These are phyloP conservation scores for Thinopyrum elongatum DNA, from an alignment of 176 grass and related monocot species.

Conservation along the genomic window DNA sequence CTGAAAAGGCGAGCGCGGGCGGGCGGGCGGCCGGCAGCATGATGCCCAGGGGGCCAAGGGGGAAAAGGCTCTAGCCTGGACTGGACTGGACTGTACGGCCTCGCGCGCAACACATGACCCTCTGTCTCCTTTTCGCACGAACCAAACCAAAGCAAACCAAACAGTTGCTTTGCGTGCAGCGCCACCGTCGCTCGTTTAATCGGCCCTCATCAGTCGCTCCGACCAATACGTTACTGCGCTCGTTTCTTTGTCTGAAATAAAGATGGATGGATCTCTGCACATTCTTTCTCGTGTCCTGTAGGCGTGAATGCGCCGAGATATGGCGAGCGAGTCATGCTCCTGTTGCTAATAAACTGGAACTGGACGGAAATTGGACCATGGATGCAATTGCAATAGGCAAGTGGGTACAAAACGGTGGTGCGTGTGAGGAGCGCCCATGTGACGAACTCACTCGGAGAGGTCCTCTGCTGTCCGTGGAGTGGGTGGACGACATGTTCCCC, in stretches of 20 bases:
- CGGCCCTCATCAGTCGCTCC: neutral
- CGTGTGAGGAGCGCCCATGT: conserved; percentile 10
- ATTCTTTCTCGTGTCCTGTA: neutral
- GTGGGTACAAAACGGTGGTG: neutral
- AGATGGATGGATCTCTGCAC: neutral
- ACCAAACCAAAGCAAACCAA: neutral
- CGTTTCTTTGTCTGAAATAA: neutral
- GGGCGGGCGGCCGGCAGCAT: conserved; percentile 16
- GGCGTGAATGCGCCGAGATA: neutral
- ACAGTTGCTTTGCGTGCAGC: neutral
- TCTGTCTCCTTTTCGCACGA: neutral
- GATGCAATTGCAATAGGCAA: neutral
- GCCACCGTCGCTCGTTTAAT: neutral
- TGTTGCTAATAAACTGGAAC: too few relatives aligned
- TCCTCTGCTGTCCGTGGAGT: too few relatives aligned
- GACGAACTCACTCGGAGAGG: neutral
- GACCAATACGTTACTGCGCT: neutral
- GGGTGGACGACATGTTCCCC: neutral
- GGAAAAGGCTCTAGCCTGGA: neutral
- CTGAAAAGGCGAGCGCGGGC: too few relatives aligned
- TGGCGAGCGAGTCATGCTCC: neutral
- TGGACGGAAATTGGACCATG: neutral
- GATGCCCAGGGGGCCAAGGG: neutral
- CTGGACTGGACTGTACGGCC: neutral
- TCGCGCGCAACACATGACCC: neutral